These are phyloP conservation scores for Besnoitia besnoiti DNA, from an alignment of 169 alveolate genomes.

Conservation along the genomic window DNA sequence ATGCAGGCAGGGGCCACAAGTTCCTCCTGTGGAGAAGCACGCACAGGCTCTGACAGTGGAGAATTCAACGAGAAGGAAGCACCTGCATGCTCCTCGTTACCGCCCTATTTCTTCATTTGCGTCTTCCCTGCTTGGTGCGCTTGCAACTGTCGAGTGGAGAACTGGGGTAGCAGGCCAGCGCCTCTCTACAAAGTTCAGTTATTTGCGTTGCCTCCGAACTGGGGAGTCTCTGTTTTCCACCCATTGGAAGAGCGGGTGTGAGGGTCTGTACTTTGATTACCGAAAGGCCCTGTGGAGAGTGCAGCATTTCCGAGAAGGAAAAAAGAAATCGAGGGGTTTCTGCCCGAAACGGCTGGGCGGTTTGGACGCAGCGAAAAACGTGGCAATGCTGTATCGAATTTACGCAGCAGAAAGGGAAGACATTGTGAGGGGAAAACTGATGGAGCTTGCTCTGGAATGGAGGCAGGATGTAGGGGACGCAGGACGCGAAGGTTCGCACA, in stretches of 20 bases:
- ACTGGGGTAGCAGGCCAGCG: neutral
- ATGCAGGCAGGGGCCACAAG: neutral
- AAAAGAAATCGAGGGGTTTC: neutral
- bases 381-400: constrained; percentile 21
- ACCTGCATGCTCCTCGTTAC: neutral
- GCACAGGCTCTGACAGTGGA: neutral
- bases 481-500: no score
- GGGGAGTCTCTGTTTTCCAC: constrained; percentile 15
- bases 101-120: neutral
- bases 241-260: constrained; percentile 36
- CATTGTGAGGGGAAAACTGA: neutral
- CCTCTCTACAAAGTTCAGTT: constrained; percentile 14
- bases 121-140: neutral
- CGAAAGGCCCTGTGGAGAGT: constrained; percentile 24
- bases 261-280: constrained; percentile 1
- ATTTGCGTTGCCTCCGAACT: neutral
- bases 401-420: neutral
- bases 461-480: neutral
- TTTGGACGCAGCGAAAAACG: constrained; percentile 1
- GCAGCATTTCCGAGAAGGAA: neutral
- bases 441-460: constrained; percentile 12
- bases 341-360: constrained; percentile 23
- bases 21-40: neutral
- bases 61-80: neutral
- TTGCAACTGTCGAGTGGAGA: neutral